Evolutionary conservation across 441 rosid species (phyloP).

Genomic region (Pelargonium cotyledonis): DNA sequence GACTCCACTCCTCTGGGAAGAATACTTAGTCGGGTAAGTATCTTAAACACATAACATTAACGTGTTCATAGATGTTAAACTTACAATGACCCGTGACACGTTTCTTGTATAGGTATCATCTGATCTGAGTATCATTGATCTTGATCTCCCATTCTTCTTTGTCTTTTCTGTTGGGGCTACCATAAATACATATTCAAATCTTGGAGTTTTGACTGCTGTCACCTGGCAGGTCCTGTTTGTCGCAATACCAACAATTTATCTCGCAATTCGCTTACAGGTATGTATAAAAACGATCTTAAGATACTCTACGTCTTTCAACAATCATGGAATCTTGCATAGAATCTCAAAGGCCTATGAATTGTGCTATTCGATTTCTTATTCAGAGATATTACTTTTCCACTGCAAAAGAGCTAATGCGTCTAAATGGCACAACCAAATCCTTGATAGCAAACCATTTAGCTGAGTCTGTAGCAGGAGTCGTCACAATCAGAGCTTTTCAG

Average conservation of each 20-base stretch:
- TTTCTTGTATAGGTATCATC: constrained; percentile 47
- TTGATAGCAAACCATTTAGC: constrained; percentile 83
- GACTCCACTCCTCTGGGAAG: constrained; percentile 97
- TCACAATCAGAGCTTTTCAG: constrained; percentile 78
- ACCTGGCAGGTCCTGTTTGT: constrained; percentile 94
- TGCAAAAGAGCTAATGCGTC: constrained; percentile 85
- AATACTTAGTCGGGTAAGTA: constrained; percentile 79
- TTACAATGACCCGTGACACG: neutral
- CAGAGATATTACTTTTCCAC: constrained; percentile 73
- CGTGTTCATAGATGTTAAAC: no score
- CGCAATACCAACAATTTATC: constrained; percentile 62
- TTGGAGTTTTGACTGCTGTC: constrained; percentile 73
- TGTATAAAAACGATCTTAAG: neutral
- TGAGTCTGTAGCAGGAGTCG: constrained; percentile 82
- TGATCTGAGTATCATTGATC: constrained; percentile 89
- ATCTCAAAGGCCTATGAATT: neutral
- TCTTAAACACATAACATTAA: neutral
- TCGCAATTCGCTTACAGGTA: constrained; percentile 77
- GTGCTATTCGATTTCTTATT: constrained; percentile 1
- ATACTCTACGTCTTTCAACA: no score
- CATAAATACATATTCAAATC: constrained; percentile 48
- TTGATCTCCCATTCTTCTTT: constrained; percentile 71
- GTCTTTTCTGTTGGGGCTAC: constrained; percentile 60
- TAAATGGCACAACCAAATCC: constrained; percentile 85
- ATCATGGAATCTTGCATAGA: no score